These are phyloP conservation scores for Fonsecaea erecta DNA, from an alignment of 2,329 filamentous ascomycete species.

Conservation along the genomic window DNA sequence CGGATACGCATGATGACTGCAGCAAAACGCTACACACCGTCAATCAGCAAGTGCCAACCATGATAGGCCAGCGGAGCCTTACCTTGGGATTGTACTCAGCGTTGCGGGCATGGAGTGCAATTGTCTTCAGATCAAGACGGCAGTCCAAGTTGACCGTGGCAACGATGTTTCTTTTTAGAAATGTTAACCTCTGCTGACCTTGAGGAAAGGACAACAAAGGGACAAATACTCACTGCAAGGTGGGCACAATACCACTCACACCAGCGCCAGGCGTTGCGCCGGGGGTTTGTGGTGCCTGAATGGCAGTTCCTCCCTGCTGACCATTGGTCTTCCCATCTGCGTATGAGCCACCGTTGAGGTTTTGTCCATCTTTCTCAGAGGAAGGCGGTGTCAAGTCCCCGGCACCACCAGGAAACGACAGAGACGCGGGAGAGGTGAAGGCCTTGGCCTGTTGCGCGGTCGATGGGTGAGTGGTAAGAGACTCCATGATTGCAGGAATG, in stretches of 20 bases:
- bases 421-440: constrained; percentile 88
- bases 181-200: constrained; percentile 57
- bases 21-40: constrained; percentile 90
- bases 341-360: constrained; percentile 50
- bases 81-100: constrained; percentile 99
- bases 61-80: constrained; percentile 48
- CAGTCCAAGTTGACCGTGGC: constrained; percentile 98
- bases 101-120: constrained; percentile 95
- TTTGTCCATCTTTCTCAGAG: constrained; percentile 68
- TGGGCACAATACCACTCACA: constrained; percentile 86
- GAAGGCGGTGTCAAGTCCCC: constrained; percentile 81
- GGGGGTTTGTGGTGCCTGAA: constrained; percentile 80
- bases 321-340: constrained; percentile 56
- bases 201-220: constrained; percentile 48
- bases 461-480: constrained; percentile 86
- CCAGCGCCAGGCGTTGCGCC: constrained; percentile 86
- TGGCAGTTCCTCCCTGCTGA: constrained; percentile 70
- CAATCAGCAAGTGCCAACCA: constrained; percentile 46
- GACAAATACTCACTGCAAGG: constrained; percentile 88
- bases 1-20: constrained; percentile 99
- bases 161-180: constrained; percentile 87
- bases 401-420: constrained; percentile 86
- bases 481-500: constrained; percentile 67
- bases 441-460: constrained; percentile 93
- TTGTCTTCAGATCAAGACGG: constrained; percentile 97